Base-by-base conservation (phyloP, 2,329 filamentous ascomycete genomes). In the Fusarium sp. region DNA sequence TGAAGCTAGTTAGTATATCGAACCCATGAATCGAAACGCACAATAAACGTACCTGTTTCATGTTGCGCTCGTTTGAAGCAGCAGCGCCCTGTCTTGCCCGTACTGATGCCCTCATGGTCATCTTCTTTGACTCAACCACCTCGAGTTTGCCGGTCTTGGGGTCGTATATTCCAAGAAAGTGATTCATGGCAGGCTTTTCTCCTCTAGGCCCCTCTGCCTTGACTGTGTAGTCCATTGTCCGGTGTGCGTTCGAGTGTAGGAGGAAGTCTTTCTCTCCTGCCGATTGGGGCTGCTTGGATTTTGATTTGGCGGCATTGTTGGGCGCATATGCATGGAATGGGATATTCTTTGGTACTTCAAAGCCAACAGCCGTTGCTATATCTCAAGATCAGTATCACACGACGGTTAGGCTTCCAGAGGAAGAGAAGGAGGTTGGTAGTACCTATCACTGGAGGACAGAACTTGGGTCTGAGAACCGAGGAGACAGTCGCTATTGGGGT, bases 91-190 rank as follows among this genome's bases (percentile, higher is more conserved):
- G 82, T 68, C 88, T 87, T 35, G 85, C 79, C 56, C 87, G 83
- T 32, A 89, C 87, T 27, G 81, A 77, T 14, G 85, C 87, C 40
- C 87, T 81, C 20, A 91, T 80, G 27, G 85, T 81, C 84, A 91
- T 87, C 79, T 87, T 90, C 76, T 87, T 88, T 17, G 87, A 87
- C 73, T 89, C 84, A 19, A 90, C 81, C 33, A 91, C 82, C 68
- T 90, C 81, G 43, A 91, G 76, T 67, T 86, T 81, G 20, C 86
- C 86, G 0, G 85, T 88, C 33, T 82, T 78, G 1, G 87, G 86
- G 69, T 92, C 88, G 64, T 86, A 90, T 7, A 91, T 79, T 17
- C 88, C 89, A 27, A 92, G 78, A 73, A 88, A 92, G 76, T 91
- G 88, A 54, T 87, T 89, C 45, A 89, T 67, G 6, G 85, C 65